Evolutionary conservation across 2,329 filamentous ascomycete species (phyloP).

Genomic region (Sclerotinia sclerotiorum): DNA sequence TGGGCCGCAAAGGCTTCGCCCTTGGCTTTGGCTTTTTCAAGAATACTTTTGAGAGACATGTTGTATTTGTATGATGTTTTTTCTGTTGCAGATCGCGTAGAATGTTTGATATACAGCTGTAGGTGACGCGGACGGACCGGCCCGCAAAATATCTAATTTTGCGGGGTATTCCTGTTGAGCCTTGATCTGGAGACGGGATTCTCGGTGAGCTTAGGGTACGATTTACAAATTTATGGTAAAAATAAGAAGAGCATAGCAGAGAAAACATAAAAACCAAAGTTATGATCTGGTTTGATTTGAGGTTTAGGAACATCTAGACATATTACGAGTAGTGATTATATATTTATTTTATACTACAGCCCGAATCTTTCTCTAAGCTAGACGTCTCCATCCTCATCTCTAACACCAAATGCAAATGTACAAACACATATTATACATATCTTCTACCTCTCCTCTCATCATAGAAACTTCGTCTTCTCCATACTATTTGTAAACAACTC

Average conservation of each 20-base stretch:
- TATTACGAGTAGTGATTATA: neutral
- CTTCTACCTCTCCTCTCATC: neutral
- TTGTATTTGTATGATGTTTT: neutral
- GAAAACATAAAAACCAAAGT: too few species aligned
- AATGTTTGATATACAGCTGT: neutral
- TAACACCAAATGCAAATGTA: neutral
- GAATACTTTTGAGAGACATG: constrained; percentile 32
- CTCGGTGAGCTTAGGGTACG: neutral
- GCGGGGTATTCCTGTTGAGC: neutral
- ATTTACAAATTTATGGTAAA: neutral
- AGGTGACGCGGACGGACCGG: neutral
- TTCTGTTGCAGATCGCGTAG: neutral
- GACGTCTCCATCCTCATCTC: neutral
- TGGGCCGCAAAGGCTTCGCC: constrained; percentile 30
- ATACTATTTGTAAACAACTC: constrained; percentile 66
- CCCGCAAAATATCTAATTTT: neutral
- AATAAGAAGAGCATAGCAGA: too few species aligned
- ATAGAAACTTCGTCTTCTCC: constrained; percentile 34
- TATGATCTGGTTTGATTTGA: too few species aligned
- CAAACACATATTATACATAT: neutral
- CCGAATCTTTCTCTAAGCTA: neutral
- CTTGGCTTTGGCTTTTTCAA: constrained; percentile 34
- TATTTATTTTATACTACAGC: neutral
- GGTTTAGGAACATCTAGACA: neutral
- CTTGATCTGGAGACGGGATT: neutral